Base-by-base conservation (phyloP, 169 alveolate genomes). In the Plasmodium fragile region DNA sequence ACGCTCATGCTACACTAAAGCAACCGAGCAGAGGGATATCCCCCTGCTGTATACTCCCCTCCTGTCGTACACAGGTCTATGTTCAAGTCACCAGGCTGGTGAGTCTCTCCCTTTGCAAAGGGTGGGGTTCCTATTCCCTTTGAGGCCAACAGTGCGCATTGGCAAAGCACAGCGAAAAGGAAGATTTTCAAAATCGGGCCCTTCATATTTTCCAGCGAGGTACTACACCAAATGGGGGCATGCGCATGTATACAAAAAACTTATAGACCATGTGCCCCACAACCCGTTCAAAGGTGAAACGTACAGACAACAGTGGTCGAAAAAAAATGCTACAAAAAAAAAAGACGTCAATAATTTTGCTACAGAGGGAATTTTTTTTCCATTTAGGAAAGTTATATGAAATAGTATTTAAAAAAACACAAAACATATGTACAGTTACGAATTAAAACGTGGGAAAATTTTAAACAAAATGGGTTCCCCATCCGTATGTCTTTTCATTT, bases 151-250 rank as follows among this genome's bases (percentile, higher is more conserved):
- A 41, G 8, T n/a, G 72, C 49, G n/a, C 71, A 69, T 82, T 82
- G 28, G 45, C 75, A 45, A n/a, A 82, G 81, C 69, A 82, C 32
- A 11, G 52, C 49, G 41, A 82, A 70, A 30, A 65, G 32, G 25
- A 65, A 25, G 32, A 65, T 41, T 82, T 69, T 82, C 32, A 82
- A 82, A 82, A 82, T 82, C 39, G 73, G 32, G 73, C 53, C 73
- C 18, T 52, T 34, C 92, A 82, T 82, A 6, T 82, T 70, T 16
- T 39, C 30, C 13, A 30, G 25, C 1, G 53, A 36, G 41, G 25
- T 25, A 7, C 11, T 55, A 3, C 32, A 52, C 28, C 39, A n/a
- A 80, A 80, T 45, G 72, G 36, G 72, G 36, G 41, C 5, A 65
- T 65, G 16, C 30, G 36, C 32, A 28, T 65, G 75, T 28, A 65